Base-by-base conservation (phyloP, 2,329 filamentous ascomycete genomes). In the Scopulariopsis brevicaulis region DNA sequence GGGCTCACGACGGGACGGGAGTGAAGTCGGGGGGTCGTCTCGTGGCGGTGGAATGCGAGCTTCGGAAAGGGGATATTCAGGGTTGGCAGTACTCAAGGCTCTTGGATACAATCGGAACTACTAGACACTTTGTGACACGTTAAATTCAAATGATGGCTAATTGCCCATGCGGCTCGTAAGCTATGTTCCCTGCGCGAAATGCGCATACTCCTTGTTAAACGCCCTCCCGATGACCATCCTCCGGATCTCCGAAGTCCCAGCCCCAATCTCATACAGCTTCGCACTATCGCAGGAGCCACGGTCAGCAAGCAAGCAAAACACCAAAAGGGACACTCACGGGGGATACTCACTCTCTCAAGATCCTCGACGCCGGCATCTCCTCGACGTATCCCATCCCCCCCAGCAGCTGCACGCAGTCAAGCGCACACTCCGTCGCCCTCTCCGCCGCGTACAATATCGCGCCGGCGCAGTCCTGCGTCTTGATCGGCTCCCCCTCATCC, bases 301-400 rank as follows among this genome's bases (percentile, higher is more conserved):
- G 46, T 40, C 8, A 46, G 28, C 37, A 48, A 15, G 15, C n/a
- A 37, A 58, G 40, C 25, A 55, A 28, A n/a, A 12, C 34, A 8
- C 8, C 35, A 56, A 18, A 55, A n/a, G 35, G 20, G 10, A 50
- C 35, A 40, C 12, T 12, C 18, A 37, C 22, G 10, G 8, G 28
- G 32, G n/a, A 54, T 57, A 73, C 78, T 75, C 65, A 81, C 78
- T 86, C 83, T 67, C 94, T 75, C 64, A 97, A 73, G 63, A 97
- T 79, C 62, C 93, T 79, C 24, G 92, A 95, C 0, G 90, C 92
- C 0, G 90, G 86, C 75, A 97, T 90, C 74, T 99, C 94, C 71
- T 96, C 96, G 64, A 96, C 84, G 68, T 97, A 97, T 3, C 93
- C 93, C 83, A 93, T 97, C 0, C 93, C 94, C 20, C 94, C 94